These are phyloP conservation scores for Salix suchowensis DNA, from an alignment of 345 rosid species.

Conservation along the genomic window DNA sequence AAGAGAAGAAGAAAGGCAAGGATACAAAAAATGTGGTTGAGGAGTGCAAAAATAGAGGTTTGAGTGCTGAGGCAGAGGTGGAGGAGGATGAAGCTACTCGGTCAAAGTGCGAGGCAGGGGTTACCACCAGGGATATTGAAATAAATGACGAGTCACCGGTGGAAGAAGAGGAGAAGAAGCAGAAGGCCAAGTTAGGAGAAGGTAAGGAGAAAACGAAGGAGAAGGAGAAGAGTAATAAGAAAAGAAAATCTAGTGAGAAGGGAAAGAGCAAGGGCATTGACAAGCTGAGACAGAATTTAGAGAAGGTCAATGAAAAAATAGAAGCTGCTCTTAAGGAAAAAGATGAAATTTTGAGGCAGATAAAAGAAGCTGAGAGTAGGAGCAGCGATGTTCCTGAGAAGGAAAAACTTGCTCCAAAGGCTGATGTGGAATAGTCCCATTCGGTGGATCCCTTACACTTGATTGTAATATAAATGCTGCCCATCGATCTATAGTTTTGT, in stretches of 20 bases:
- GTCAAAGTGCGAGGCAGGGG: constrained; percentile 15
- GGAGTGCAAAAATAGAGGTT: not conserved
- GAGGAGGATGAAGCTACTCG: constrained; percentile 7
- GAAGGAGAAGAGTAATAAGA: constrained; percentile 37
- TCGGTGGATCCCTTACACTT: not conserved
- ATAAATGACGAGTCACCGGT: constrained; percentile 19
- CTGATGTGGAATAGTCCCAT: not conserved
- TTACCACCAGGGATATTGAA: constrained; percentile 26
- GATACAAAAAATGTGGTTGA: not conserved
- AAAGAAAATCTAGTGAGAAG: constrained; percentile 42
- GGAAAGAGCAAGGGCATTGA: constrained; percentile 39
- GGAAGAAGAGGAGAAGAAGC: constrained; percentile 30
- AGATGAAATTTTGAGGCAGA: constrained; percentile 46
- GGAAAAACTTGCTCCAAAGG: constrained; percentile 6
- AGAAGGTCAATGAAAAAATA: constrained; percentile 54
- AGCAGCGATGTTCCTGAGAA: constrained; percentile 10
- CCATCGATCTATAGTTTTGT: not conserved
- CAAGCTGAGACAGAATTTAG: constrained; percentile 49
- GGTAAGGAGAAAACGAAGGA: constrained; percentile 26
- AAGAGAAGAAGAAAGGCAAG: not conserved
- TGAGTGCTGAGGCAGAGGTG: not conserved
- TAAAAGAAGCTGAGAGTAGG: constrained; percentile 49
- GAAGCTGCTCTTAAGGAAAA: constrained; percentile 46
- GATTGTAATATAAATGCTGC: too few species aligned
- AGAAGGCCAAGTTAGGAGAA: constrained; percentile 21